Conservation (phyloP, 176 grass and related monocot genomes). For the Juncus effusus region DNA sequence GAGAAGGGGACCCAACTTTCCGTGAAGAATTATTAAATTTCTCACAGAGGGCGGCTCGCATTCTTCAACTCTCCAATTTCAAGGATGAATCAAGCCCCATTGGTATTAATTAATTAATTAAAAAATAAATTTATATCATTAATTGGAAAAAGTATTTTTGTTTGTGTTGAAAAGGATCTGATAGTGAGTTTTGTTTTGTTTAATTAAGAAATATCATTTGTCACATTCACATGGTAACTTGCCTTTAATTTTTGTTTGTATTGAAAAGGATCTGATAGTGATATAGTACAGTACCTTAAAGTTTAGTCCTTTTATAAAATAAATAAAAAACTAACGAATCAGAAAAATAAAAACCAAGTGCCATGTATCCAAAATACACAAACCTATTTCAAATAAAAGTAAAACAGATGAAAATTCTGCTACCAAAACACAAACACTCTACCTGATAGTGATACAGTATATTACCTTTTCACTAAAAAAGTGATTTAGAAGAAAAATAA, state of each 20-base stretch:
- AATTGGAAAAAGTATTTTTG: not conserved
- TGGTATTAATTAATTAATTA: slow-evolving; percentile 30
- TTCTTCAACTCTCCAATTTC: slow-evolving; percentile 92
- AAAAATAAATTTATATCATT: slow-evolving; percentile 2
- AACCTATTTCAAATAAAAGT: no score
- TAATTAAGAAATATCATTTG: no score
- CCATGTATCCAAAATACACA: no score
- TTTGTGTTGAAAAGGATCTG: not conserved
- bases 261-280: not conserved
- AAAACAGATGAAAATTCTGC: no score
- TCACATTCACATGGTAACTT: not conserved
- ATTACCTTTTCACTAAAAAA: no score
- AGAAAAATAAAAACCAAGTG: no score
- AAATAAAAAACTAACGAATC: no score
- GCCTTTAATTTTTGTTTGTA: slow-evolving; percentile 8
- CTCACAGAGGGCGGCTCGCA: slow-evolving; percentile 55
- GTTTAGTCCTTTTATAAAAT: no score
- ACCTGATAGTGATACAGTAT: no score
- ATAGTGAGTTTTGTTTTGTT: no score
- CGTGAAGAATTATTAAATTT: slow-evolving; percentile 83
- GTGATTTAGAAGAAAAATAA: no score
- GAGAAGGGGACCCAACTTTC: slow-evolving; percentile 85
- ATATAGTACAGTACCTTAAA: not conserved
- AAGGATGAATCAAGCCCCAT: slow-evolving; percentile 94
- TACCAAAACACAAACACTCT: no score